These are phyloP conservation scores for Thoreauomyces humboldtii DNA, from an alignment of 192 early-diverging fungal genomes.

Conservation along the genomic window DNA sequence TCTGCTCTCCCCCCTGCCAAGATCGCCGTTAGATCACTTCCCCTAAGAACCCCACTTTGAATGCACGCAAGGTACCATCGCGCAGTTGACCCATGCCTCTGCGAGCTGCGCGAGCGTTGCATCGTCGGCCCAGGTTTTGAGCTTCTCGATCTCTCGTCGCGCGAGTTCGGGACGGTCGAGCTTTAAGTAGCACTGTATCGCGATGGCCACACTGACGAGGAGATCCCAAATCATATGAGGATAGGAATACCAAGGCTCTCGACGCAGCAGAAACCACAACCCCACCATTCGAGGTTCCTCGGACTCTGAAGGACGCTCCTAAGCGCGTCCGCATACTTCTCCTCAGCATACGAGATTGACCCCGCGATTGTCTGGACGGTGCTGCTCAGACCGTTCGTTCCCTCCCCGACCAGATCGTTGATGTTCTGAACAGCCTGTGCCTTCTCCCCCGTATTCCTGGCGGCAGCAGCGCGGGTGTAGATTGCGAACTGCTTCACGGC, in stretches of 20 bases:
- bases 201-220: conserved; percentile 63
- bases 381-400: conserved; percentile 34
- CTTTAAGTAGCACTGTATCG: conserved; percentile 72
- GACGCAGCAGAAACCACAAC: too few species aligned
- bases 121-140: conserved; percentile 93
- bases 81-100: conserved; percentile 84
- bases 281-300: conserved; percentile 81
- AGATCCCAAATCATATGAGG: background rate
- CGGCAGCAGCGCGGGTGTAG: conserved; percentile 32
- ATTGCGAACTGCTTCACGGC: conserved; percentile 67
- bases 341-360: conserved; percentile 58
- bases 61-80: too few species aligned
- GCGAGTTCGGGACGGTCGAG: conserved; percentile 86
- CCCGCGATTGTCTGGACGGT: conserved; percentile 66
- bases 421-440: conserved; percentile 50
- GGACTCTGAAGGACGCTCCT: conserved; percentile 60
- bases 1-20: conserved; percentile 63
- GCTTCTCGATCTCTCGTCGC: conserved; percentile 65
- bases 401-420: conserved; percentile 47
- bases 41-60: background rate
- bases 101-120: conserved; percentile 88
- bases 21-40: background rate
- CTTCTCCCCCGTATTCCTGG: conserved; percentile 24
- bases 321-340: conserved; percentile 70
- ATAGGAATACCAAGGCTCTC: too few species aligned